phyloP scores from a whole-genome alignment of 768 basidiomycete genomes.

The Suillus paluster region DNA sequence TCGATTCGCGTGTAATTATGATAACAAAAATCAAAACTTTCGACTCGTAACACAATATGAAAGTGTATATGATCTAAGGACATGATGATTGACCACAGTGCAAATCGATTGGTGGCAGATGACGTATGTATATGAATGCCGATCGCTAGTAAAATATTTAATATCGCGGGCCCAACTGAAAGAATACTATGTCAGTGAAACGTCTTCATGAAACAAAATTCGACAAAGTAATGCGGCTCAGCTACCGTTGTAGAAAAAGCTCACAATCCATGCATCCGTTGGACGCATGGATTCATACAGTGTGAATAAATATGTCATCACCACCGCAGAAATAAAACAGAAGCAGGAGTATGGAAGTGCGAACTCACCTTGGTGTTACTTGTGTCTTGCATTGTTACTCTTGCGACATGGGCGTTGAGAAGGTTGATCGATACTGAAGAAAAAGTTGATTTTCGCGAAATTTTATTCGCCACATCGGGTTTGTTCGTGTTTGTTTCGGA shows the following conservation, averaged over 20 bases:
- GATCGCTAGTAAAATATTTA: background rate
- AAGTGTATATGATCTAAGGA: background rate
- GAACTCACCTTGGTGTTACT: constrained; percentile 22
- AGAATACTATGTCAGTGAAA: constrained; percentile 14
- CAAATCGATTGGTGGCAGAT: background rate
- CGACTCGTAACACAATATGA: constrained; percentile 6
- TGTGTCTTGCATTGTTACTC: background rate
- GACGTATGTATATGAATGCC: background rate
- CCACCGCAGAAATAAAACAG: constrained; percentile 26
- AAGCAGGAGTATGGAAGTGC: background rate
- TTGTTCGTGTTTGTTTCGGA: background rate
- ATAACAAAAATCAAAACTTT: background rate
- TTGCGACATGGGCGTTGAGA: background rate
- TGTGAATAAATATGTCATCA: constrained; percentile 76
- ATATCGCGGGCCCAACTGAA: background rate
- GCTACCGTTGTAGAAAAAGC: constrained; percentile 84
- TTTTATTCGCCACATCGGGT: background rate
- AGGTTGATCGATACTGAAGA: background rate
- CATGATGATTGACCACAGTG: background rate
- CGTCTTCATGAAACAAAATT: background rate
- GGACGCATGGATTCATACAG: constrained; percentile 64
- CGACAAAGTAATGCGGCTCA: constrained; percentile 47
- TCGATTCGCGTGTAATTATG: background rate
- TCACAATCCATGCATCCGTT: constrained; percentile 52
- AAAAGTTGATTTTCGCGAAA: background rate